Percentiles rank a stretch among this genome's conserved stretches.
Evolutionary conservation across 1,139 yeast genomes (phyloP).

Genomic region (Petasospora rhodanensis): DNA sequence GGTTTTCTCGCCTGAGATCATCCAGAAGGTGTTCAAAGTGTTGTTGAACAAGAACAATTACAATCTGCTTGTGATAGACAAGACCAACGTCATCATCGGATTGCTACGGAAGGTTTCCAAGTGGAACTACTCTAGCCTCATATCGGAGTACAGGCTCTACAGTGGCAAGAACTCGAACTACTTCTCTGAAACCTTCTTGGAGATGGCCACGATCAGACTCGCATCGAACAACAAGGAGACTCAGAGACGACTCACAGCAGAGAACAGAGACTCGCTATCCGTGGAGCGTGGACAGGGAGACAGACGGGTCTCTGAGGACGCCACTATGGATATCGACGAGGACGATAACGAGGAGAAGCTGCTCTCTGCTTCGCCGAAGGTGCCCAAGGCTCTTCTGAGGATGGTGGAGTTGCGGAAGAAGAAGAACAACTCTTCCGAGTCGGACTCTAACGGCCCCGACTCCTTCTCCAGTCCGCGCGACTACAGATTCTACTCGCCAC

Average conservation of each 20-base stretch:
- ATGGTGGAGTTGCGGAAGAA: conserved; percentile 51
- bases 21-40: conserved; percentile 53
- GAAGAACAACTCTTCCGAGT: too few relatives aligned
- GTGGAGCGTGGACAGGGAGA: neutral
- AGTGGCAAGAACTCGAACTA: conserved; percentile 72
- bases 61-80: conserved; percentile 72
- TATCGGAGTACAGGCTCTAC: conserved; percentile 79
- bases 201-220: conserved; percentile 57
- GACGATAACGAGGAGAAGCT: conserved; percentile 48
- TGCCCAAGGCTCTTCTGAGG: conserved; percentile 54
- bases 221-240: conserved; percentile 11
- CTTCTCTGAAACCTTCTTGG: conserved; percentile 78
- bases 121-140: conserved; percentile 82
- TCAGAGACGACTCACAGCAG: neutral
- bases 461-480: too few relatives aligned
- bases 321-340: conserved; percentile 13
- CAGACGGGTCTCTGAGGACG: conserved; percentile 9
- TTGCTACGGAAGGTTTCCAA: conserved; percentile 75
- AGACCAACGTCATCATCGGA: conserved; percentile 77
- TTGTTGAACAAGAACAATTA: conserved; percentile 61
- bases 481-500: conserved; percentile 22
- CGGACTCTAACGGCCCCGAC: too few relatives aligned
- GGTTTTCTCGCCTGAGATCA: conserved; percentile 57
- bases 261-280: neutral
- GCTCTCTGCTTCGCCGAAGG: conserved; percentile 62